Base-by-base conservation (phyloP, 371 early-diverging fungal species). In the Chytridium lagenaria region DNA sequence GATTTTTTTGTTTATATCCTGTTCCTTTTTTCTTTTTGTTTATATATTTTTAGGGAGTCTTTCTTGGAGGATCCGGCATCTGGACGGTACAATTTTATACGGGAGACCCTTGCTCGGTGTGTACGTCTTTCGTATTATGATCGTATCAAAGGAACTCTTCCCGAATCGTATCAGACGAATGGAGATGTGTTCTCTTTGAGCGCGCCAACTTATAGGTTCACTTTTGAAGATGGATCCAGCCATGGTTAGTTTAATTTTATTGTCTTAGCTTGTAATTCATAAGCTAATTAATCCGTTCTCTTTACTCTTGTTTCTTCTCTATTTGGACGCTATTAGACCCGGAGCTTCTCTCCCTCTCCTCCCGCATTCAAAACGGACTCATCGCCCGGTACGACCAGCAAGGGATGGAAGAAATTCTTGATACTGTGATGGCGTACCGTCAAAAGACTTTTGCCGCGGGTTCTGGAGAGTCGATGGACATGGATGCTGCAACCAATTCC, bases 81-180 rank as follows among this genome's bases (percentile, higher is more conserved):
- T 26, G 74, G 77, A 5, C 67, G 70, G 70, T 78, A 79, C 69
- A 74, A 77, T 55, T 94, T 97, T 77, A 86, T 94, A 31, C 86
- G 91, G 22, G 95, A 95, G 76, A 91, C 93, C 0, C 79, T 97
- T 59, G 92, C 92, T 72, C 92, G 73, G 15, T 78, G 74, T 26
- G 68, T 81, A 34, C 81, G 88, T 16, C 85, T 97, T 2, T 89
- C 94, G 36, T 97, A 97, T 77, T 93, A 89, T 76, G 95, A 97
- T 74, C 90, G 96, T 37, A 88, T 96, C 78, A 92, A 90, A 76
- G 85, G 87, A 36, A 87, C 88, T 37, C 36, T 96, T 30, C 94
- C 96, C 22, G 90, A 89, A 50, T 75, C 81, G 1, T 92, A 92
- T 73, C 64, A 72, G 22, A 72, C 37, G 31, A 57, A 79, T 30